These are phyloP conservation scores for Fusarium sp. DNA, from an alignment of 2,329 filamentous ascomycete genomes.

Conservation along the genomic window DNA sequence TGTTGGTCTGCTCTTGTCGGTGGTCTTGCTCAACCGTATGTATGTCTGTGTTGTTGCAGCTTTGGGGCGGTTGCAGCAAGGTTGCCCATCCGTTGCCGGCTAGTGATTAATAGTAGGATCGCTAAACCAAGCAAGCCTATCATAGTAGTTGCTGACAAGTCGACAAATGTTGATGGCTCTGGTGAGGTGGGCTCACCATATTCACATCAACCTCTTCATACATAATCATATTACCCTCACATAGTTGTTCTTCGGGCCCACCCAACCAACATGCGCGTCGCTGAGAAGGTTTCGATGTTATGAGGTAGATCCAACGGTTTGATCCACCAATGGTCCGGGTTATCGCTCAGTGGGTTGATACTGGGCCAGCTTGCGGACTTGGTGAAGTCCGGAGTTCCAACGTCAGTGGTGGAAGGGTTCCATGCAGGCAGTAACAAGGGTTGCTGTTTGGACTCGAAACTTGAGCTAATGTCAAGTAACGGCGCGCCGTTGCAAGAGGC, in stretches of 20 bases:
- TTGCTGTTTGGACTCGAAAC: conserved; percentile 6
- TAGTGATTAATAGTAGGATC: background rate
- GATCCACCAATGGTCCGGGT: conserved; percentile 21
- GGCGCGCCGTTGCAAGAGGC: conserved; percentile 28
- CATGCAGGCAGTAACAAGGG: conserved; percentile 20
- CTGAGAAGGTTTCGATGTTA: conserved; percentile 11
- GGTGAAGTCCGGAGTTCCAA: conserved; percentile 11
- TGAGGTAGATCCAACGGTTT: conserved; percentile 17
- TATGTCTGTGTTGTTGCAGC: conserved; percentile 23
- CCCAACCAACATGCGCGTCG: conserved; percentile 24
- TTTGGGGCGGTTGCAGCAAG: conserved; percentile 20
- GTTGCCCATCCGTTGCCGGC: conserved; percentile 1
- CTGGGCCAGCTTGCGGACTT: conserved; percentile 19
- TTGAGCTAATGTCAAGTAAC: conserved; percentile 26
- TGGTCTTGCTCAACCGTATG: conserved; percentile 11
- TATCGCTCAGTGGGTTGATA: background rate
- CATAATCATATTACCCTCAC: background rate
- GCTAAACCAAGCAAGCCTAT: background rate
- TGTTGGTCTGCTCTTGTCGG: conserved; percentile 3
- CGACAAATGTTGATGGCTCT: background rate
- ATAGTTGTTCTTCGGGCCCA: background rate
- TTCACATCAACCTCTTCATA: background rate
- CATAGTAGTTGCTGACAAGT: background rate
- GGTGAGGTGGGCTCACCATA: background rate
- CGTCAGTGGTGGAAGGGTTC: conserved; percentile 27